phyloP scores from a whole-genome alignment of 352 stramenopile species.

The Pythium pyrilobum region DNA sequence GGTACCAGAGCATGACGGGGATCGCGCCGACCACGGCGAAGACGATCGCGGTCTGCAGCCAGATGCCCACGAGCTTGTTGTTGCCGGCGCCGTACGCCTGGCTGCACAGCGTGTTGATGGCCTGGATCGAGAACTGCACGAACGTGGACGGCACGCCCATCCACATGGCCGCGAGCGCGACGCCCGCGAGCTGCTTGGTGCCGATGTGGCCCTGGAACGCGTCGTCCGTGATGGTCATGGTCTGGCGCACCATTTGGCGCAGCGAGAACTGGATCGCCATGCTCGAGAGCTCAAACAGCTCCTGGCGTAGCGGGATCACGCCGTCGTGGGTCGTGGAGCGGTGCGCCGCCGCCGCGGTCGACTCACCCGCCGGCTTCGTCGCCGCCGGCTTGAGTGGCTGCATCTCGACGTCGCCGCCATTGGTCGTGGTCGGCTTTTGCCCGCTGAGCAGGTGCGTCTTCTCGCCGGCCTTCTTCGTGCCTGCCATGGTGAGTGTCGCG shows the following conservation, averaged over 20 bases:
- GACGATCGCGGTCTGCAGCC: constrained; percentile 43
- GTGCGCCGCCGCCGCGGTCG: constrained; percentile 13
- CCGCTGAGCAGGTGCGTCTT: constrained; percentile 16
- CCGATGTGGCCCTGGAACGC: constrained; percentile 42
- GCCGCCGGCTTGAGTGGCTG: constrained; percentile 11
- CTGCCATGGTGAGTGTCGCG: neutral
- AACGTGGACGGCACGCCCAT: constrained; percentile 43
- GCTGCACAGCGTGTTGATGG: constrained; percentile 43
- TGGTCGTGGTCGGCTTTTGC: neutral
- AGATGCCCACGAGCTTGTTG: constrained; percentile 40
- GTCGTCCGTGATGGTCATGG: constrained; percentile 41
- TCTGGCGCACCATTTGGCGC: constrained; percentile 38
- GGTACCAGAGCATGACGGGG: constrained; percentile 43
- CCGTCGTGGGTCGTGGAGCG: constrained; percentile 10
- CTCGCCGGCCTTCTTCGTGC: constrained; percentile 9
- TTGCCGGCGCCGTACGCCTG: constrained; percentile 53
- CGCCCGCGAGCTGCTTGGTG: constrained; percentile 39
- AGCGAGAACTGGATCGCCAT: constrained; percentile 41
- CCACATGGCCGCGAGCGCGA: constrained; percentile 38
- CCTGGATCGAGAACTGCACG: constrained; percentile 43
- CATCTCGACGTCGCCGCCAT: constrained; percentile 17
- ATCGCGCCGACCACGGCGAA: constrained; percentile 29
- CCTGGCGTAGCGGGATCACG: constrained; percentile 28
- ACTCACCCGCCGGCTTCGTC: neutral
- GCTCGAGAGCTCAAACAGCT: constrained; percentile 32